Evolutionary conservation across 2,329 filamentous ascomycete genomes (phyloP).

Genomic region (Cercospora beticola): DNA sequence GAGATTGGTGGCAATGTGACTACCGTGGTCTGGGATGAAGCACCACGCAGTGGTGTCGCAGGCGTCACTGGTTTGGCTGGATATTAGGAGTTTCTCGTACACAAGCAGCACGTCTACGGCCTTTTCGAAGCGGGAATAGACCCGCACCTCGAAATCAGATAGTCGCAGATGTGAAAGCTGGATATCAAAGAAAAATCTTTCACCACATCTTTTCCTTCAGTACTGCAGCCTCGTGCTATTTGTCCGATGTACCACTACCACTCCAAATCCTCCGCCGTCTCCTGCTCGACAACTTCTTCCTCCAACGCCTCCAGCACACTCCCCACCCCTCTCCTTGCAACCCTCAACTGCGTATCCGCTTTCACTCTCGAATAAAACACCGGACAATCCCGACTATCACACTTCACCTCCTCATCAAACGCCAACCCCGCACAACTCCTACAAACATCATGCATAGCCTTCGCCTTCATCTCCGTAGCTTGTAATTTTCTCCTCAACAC

Average conservation of each 20-base stretch:
- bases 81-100: not conserved
- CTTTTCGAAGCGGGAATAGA: not conserved
- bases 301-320: conserved; percentile 47
- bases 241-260: not conserved
- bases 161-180: not conserved
- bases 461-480: conserved; percentile 61
- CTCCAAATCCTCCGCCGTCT: conserved; percentile 8
- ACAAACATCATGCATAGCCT: conserved; percentile 70
- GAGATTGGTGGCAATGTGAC: conserved; percentile 38
- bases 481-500: conserved; percentile 63
- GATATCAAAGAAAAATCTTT: not conserved
- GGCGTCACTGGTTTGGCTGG: conserved; percentile 8
- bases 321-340: conserved; percentile 41
- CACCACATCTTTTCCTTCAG: not conserved
- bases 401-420: conserved; percentile 74
- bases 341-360: conserved; percentile 52
- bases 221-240: not conserved
- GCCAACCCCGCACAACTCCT: conserved; percentile 74
- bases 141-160: not conserved
- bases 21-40: conserved; percentile 38
- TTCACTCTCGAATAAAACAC: conserved; percentile 80
- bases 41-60: conserved; percentile 10
- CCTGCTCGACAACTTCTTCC: conserved; percentile 25
- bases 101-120: not conserved
- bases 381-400: conserved; percentile 88